These are phyloP conservation scores for Debaryomyces subglobosus DNA, from an alignment of 1,139 yeast genomes.

Conservation along the genomic window DNA sequence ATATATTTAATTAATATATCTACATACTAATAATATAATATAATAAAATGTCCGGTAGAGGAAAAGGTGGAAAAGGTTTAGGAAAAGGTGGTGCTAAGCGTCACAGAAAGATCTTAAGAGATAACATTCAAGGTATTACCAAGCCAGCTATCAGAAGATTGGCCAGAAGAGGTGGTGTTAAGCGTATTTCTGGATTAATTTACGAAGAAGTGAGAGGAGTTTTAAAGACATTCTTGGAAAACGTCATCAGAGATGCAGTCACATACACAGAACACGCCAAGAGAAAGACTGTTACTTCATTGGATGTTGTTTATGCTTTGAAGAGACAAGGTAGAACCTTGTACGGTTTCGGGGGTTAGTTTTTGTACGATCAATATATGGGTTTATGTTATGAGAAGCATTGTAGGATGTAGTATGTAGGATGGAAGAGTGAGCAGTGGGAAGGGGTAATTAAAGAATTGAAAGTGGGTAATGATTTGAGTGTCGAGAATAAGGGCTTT, in stretches of 20 bases:
- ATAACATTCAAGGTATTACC: slow-evolving; percentile 99
- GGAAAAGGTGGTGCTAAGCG: slow-evolving; percentile 99
- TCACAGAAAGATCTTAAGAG: slow-evolving; percentile 99
- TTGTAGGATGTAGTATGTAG: neutral
- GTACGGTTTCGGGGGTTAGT: slow-evolving; percentile 99
- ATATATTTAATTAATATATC: slow-evolving; percentile 1
- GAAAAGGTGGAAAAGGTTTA: slow-evolving; percentile 99
- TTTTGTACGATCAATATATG: slow-evolving; percentile 4
- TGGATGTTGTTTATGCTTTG: slow-evolving; percentile 98
- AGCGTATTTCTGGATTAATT: slow-evolving; percentile 98
- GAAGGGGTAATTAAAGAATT: neutral
- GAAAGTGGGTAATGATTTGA: neutral
- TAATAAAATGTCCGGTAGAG: slow-evolving; percentile 92
- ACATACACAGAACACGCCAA: slow-evolving; percentile 99
- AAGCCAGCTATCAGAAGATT: slow-evolving; percentile 99
- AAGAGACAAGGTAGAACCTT: slow-evolving; percentile 99
- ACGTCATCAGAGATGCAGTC: slow-evolving; percentile 98
- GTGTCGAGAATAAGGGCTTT: too few species aligned
- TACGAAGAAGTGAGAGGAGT: slow-evolving; percentile 99
- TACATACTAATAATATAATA: slow-evolving; percentile 23
- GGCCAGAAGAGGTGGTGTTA: slow-evolving; percentile 99
- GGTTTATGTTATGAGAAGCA: neutral
- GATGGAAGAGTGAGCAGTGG: neutral
- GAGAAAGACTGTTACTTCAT: slow-evolving; percentile 99
- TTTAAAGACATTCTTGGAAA: slow-evolving; percentile 92